phyloP scores from a whole-genome alignment of 129 eudicot genomes.

The Erigeron canadensis region DNA sequence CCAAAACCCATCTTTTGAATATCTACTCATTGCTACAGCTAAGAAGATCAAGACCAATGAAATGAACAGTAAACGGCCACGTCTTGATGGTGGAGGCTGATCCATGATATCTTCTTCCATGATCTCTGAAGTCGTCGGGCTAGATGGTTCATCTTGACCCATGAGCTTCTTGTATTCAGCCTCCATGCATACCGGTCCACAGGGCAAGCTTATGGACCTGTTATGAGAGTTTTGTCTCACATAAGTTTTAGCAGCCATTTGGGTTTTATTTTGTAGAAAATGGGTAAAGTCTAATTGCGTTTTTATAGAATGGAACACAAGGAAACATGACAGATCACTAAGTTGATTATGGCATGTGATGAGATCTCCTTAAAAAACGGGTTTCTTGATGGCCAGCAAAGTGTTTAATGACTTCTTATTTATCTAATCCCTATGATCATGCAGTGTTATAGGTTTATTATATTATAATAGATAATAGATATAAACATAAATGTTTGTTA shows the following conservation, averaged over 20 bases:
- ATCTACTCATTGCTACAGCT: slow-evolving; percentile 30
- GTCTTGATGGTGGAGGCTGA: slow-evolving; percentile 22
- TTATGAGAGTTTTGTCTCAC: slow-evolving; percentile 40
- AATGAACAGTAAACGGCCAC: slow-evolving; percentile 18
- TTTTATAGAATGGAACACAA: slow-evolving; percentile 33
- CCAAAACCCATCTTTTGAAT: slow-evolving; percentile 36
- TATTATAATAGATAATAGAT: not conserved
- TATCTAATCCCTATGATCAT: slow-evolving; percentile 35
- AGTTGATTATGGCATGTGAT: slow-evolving; percentile 43
- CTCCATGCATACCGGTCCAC: slow-evolving; percentile 39
- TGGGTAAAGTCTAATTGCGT: slow-evolving; percentile 21
- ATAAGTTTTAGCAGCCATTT: slow-evolving; percentile 31
- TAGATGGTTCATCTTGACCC: slow-evolving; percentile 33
- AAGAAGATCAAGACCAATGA: slow-evolving; percentile 31
- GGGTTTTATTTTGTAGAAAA: slow-evolving; percentile 9
- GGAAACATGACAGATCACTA: slow-evolving; percentile 35
- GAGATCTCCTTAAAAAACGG: slow-evolving; percentile 41
- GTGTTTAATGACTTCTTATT: slow-evolving; percentile 37
- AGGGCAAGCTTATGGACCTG: slow-evolving; percentile 41
- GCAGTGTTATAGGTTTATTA: slow-evolving; percentile 11
- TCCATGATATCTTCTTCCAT: slow-evolving; percentile 25
- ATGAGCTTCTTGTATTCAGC: slow-evolving; percentile 41
- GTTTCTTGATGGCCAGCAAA: slow-evolving; percentile 42
- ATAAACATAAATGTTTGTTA: not conserved
- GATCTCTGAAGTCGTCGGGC: slow-evolving; percentile 39